Evolutionary conservation across 768 basidiomycete species (phyloP), one percentile per base, ranked within the genome.

Genomic region (Lentinula sp.): DNA sequence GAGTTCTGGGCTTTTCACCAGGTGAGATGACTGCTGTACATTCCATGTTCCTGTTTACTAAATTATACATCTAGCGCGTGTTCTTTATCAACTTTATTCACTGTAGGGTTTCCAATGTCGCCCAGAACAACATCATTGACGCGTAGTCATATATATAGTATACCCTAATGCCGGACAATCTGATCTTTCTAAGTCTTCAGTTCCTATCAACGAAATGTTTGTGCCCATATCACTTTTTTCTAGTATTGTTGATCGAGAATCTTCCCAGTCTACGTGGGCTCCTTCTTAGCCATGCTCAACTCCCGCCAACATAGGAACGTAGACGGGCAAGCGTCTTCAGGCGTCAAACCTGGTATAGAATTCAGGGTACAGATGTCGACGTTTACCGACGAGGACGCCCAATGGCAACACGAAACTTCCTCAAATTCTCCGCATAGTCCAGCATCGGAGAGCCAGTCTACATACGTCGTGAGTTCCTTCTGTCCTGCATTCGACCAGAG

Each of bases 141-240:
- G 13, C 35, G 2, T 41, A n/a, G 48, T 28, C 23, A 12, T 49
- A 13, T 59, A 12, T 49, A 13, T 59, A 80, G 78, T 81, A 77
- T 62, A 75, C 79, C 45, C 67, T 79, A 6, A 60, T 79, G 23
- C 78, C 79, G 0, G 71, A 77, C 50, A 80, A 75, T 3, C 75
- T 80, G 62, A 67, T 79, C 41, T 80, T 77, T 67, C 66, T 81
- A 28, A 72, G 71, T 1, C 63, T 82, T 9, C 72, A 77, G 57
- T 79, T 78, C 60, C 64, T 81, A 6, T 68, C 79, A 8, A 81
- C 79, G 10, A 77, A 79, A 65, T 69, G 80, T 80, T 70, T 33
- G 76, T 68, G 20, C 15, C 20, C 20, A 35, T 42, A 6, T 43
- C 6, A 42, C 36, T 16, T 18, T 13, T 42, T 8, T 43, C 39